Conservation (phyloP, 2,329 filamentous ascomycete species). For the Tolypocladium album region DNA sequence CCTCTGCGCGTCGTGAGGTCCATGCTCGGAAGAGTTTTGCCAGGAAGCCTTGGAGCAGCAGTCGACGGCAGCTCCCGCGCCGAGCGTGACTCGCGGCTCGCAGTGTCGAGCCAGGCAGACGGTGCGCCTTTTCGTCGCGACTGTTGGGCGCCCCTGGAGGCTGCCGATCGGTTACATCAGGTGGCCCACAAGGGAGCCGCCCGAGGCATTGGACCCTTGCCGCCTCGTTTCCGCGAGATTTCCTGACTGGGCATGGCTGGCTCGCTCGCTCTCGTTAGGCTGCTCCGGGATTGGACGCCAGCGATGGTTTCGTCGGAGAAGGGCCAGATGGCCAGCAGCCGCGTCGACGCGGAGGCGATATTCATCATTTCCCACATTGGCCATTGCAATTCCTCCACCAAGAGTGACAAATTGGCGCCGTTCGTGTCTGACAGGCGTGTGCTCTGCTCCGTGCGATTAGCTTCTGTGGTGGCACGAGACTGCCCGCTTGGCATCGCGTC, state of each 20-base stretch:
- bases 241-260: conserved; percentile 7
- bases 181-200: conserved; percentile 8
- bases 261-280: background rate
- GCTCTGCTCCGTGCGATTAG: background rate
- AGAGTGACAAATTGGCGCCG: background rate
- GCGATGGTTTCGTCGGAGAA: background rate
- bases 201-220: conserved; percentile 6
- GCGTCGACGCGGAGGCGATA: background rate
- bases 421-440: background rate
- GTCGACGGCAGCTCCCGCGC: background rate
- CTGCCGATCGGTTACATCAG: conserved; percentile 24
- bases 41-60: background rate
- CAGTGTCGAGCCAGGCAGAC: background rate
- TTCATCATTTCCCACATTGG: background rate
- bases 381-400: background rate
- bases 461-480: background rate
- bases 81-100: background rate
- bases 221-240: conserved; percentile 8
- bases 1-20: background rate
- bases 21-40: background rate
- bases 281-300: background rate
- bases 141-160: background rate
- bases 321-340: background rate
- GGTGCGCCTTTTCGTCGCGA: conserved; percentile 8
- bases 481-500: background rate